A percentile compares a stretch with the other conserved stretches of the same genome.
phyloP scores from a whole-genome alignment of 2,329 filamentous ascomycete species.

The Verticillium dahliae region DNA sequence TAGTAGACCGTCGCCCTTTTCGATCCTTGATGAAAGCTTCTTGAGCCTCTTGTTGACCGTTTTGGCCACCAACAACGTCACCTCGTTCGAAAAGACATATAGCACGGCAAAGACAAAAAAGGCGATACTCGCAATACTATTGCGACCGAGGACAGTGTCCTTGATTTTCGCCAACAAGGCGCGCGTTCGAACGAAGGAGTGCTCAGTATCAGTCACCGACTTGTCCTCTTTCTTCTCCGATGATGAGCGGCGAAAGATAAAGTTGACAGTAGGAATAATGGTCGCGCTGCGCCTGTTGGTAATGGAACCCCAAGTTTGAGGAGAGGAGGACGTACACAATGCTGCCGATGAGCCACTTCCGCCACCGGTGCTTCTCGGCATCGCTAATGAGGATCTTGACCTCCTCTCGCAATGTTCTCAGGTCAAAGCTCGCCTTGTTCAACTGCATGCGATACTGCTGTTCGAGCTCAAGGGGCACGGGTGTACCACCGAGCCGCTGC shows the following conservation, averaged over 20 bases:
- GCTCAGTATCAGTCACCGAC: slow-evolving; percentile 47
- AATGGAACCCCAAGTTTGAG: neutral
- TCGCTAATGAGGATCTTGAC: slow-evolving; percentile 34
- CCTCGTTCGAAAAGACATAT: slow-evolving; percentile 54
- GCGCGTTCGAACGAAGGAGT: slow-evolving; percentile 47
- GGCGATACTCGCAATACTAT: slow-evolving; percentile 40
- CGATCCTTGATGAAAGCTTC: slow-evolving; percentile 38
- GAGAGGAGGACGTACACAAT: slow-evolving; percentile 32
- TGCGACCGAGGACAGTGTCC: slow-evolving; percentile 33
- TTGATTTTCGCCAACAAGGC: slow-evolving; percentile 43
- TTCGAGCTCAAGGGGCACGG: slow-evolving; percentile 29
- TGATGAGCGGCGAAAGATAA: slow-evolving; percentile 39
- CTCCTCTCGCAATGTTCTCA: slow-evolving; percentile 36
- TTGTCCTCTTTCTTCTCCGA: slow-evolving; percentile 25
- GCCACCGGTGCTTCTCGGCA: slow-evolving; percentile 44
- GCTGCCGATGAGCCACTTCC: slow-evolving; percentile 45
- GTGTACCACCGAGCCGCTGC: slow-evolving; percentile 18
- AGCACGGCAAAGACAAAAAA: slow-evolving; percentile 51
- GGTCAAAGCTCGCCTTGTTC: slow-evolving; percentile 33
- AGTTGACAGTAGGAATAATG: slow-evolving; percentile 45
- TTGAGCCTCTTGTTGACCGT: slow-evolving; percentile 44
- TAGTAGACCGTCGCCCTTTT: slow-evolving; percentile 37
- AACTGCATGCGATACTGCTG: slow-evolving; percentile 35
- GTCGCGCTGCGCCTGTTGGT: slow-evolving; percentile 28
- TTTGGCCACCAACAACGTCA: slow-evolving; percentile 45